A percentile compares a stretch with the other conserved stretches of the same genome.
phyloP scores from a whole-genome alignment of 495 filamentous ascomycete species.

The Penicillium lividum region DNA sequence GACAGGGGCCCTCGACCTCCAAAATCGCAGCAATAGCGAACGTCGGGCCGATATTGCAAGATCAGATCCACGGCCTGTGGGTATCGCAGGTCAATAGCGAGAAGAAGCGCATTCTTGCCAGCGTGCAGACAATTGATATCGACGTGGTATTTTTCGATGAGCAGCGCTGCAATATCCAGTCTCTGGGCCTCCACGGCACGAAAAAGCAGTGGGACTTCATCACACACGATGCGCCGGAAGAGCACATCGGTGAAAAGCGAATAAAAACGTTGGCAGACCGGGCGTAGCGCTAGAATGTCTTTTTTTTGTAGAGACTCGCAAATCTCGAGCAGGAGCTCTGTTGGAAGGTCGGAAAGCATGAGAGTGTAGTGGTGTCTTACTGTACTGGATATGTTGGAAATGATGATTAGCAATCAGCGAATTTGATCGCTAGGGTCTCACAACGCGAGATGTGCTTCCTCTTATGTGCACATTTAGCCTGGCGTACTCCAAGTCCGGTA shows the following conservation, averaged over 20 bases:
- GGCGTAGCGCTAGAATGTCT: background rate
- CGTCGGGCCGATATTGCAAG: background rate
- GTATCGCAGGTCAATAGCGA: background rate
- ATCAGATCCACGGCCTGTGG: background rate
- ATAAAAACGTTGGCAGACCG: background rate
- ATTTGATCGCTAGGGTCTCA: too few relatives aligned
- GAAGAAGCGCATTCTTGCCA: background rate
- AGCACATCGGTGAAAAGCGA: background rate
- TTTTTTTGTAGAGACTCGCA: background rate
- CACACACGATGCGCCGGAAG: background rate
- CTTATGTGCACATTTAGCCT: too few relatives aligned
- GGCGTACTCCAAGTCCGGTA: too few relatives aligned
- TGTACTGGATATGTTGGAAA: too few relatives aligned
- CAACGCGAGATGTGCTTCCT: too few relatives aligned
- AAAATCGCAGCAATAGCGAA: too few relatives aligned
- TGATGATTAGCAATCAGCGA: too few relatives aligned
- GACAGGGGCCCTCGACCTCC: too few relatives aligned
- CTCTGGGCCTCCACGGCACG: background rate
- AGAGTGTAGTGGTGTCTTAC: too few relatives aligned
- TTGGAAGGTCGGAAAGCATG: too few relatives aligned
- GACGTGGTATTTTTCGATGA: background rate
- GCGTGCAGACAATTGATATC: background rate
- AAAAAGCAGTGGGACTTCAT: too few relatives aligned
- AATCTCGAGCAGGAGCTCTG: too few relatives aligned
- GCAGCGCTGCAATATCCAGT: background rate